phyloP scores from a whole-genome alignment of 2,329 filamentous ascomycete species.

The Tolypocladium guangdongense region DNA sequence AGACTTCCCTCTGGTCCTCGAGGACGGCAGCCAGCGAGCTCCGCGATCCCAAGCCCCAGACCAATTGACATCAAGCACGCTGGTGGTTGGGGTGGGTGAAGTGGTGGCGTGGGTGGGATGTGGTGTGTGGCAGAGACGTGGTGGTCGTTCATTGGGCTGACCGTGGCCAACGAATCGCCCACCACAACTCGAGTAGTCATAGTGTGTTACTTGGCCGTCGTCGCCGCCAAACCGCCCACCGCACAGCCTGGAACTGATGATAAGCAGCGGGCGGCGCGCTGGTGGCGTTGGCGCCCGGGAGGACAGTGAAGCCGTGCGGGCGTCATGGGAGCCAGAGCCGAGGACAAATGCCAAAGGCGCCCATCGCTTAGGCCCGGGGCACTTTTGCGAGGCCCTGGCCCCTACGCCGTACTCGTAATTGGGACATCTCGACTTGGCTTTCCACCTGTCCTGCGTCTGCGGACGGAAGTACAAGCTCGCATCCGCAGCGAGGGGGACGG shows the following conservation, averaged over 20 bases:
- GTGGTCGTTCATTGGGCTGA: slow-evolving; percentile 22
- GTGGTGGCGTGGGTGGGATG: slow-evolving; percentile 12
- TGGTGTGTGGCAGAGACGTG: slow-evolving; percentile 24
- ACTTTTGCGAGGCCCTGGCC: slow-evolving; percentile 1
- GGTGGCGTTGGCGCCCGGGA: not conserved
- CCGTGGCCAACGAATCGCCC: slow-evolving; percentile 1
- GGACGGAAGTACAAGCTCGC: slow-evolving; percentile 11
- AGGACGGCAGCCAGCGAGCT: slow-evolving; percentile 2
- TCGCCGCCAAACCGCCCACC: not conserved
- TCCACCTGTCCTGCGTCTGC: slow-evolving; percentile 4
- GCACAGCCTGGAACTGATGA: not conserved
- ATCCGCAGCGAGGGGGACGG: slow-evolving; percentile 15
- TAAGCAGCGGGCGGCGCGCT: slow-evolving; percentile 1
- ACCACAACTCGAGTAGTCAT: not conserved
- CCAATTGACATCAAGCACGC: slow-evolving; percentile 6
- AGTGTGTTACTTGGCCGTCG: too few species aligned
- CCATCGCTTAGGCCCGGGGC: not conserved
- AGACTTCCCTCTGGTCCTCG: not conserved
- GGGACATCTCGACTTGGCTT: not conserved
- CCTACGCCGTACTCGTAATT: not conserved
- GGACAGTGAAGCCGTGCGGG: too few species aligned
- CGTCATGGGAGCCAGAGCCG: not conserved
- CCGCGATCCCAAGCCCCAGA: slow-evolving; percentile 4
- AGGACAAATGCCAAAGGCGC: not conserved
- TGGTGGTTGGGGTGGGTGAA: slow-evolving; percentile 9